A percentile compares a stretch with the other conserved stretches of the same genome.
phyloP scores from a whole-genome alignment of 257 asterid species.

The Coffea canephora region DNA sequence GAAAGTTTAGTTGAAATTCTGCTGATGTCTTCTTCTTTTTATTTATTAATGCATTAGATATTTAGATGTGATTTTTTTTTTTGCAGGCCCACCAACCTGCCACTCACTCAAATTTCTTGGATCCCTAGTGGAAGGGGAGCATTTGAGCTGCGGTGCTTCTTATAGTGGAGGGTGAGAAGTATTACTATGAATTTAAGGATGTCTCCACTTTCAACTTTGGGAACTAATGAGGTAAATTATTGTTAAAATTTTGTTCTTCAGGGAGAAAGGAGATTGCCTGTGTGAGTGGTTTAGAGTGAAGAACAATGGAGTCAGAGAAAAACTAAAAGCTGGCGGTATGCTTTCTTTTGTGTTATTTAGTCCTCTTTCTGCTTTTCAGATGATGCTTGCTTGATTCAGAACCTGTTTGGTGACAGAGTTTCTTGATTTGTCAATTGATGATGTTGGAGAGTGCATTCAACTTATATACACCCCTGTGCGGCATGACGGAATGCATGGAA shows the following conservation, averaged over 20 bases:
- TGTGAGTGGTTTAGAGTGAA: conserved; percentile 81
- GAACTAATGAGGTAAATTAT: conserved; percentile 6
- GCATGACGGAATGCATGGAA: conserved; percentile 77
- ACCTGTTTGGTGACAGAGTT: conserved; percentile 46
- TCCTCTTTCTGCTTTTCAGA: conserved; percentile 5
- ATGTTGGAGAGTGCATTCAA: conserved; percentile 71
- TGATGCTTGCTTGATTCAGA: conserved; percentile 20
- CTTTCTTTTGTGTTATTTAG: conserved; percentile 4
- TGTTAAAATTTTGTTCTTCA: conserved; percentile 27
- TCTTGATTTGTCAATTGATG: conserved; percentile 66
- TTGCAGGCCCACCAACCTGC: conserved; percentile 85
- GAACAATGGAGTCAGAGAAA: conserved; percentile 55
- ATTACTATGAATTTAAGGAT: conserved; percentile 10
- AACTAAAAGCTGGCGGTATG: conserved; percentile 62
- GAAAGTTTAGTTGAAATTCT: background rate
- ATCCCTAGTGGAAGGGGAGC: conserved; percentile 77
- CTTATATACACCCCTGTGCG: conserved; percentile 82
- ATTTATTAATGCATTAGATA: background rate
- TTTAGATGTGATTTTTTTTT: conserved; percentile 8
- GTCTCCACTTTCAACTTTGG: conserved; percentile 14
- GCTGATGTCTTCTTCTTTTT: background rate
- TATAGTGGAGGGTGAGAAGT: conserved; percentile 84
- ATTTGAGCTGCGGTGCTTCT: conserved; percentile 57
- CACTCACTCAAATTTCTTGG: conserved; percentile 80
- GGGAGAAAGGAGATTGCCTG: conserved; percentile 81